Evolutionary conservation across 1,139 yeast genomes (phyloP).

Genomic region (Trichomonascaceae sp.): DNA sequence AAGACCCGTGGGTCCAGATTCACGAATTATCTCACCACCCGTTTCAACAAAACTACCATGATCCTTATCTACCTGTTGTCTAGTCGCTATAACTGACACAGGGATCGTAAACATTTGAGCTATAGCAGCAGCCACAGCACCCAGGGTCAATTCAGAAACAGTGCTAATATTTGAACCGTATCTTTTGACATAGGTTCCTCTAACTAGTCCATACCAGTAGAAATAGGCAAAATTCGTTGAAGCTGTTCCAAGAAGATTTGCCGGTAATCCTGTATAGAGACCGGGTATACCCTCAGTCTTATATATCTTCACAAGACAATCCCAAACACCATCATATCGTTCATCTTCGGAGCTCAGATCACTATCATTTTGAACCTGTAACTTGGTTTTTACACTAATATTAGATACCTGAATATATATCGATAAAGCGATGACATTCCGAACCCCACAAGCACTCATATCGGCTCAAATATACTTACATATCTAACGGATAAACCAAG

Average conservation of each 20-base stretch:
- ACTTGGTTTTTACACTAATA: constrained; percentile 54
- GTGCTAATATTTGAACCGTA: constrained; percentile 40
- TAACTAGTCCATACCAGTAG: constrained; percentile 75
- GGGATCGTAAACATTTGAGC: constrained; percentile 84
- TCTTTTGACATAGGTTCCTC: constrained; percentile 49
- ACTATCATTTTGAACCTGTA: constrained; percentile 45
- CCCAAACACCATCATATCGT: constrained; percentile 51
- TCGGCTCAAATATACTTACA: constrained; percentile 30
- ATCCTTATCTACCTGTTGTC: constrained; percentile 54
- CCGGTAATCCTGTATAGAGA: constrained; percentile 67
- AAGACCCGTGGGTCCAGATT: constrained; percentile 66
- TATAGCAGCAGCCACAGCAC: constrained; percentile 79
- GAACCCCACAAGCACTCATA: neutral
- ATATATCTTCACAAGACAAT: constrained; percentile 57
- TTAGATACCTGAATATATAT: neutral
- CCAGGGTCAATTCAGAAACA: constrained; percentile 65
- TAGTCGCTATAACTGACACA: constrained; percentile 73
- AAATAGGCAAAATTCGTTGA: constrained; percentile 80
- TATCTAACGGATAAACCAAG: constrained; percentile 85
- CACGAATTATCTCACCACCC: constrained; percentile 51
- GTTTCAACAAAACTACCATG: constrained; percentile 39
- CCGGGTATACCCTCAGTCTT: constrained; percentile 59
- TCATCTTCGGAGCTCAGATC: constrained; percentile 11
- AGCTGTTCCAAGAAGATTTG: constrained; percentile 68
- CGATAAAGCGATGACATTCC: neutral